Percentiles rank a stretch among this genome's conserved stretches.
These are phyloP conservation scores for Colletotrichum tropicale DNA, from an alignment of 2,329 filamentous ascomycete species.

Conservation along the genomic window DNA sequence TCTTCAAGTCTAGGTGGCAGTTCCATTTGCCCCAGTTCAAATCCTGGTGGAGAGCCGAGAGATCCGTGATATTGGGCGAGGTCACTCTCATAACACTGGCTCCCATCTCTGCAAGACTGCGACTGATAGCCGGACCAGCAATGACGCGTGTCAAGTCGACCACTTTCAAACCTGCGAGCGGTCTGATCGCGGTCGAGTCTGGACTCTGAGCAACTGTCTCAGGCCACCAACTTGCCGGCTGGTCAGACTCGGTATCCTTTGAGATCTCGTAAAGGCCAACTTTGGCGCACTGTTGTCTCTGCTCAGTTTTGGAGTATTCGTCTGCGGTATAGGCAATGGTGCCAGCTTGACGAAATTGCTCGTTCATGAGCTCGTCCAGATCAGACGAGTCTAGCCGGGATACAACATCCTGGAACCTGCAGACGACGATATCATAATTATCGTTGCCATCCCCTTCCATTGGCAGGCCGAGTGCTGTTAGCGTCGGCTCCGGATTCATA, in stretches of 20 bases:
- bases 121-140: constrained; percentile 47
- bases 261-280: constrained; percentile 21
- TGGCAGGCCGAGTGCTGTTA: constrained; percentile 18
- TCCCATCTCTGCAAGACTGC: constrained; percentile 47
- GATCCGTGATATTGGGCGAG: constrained; percentile 39
- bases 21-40: constrained; percentile 57
- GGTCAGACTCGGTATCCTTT: constrained; percentile 16
- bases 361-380: constrained; percentile 23
- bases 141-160: constrained; percentile 53
- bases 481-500: constrained; percentile 19
- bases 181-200: constrained; percentile 36
- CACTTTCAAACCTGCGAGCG: constrained; percentile 51
- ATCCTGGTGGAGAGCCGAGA: constrained; percentile 44
- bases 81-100: constrained; percentile 51
- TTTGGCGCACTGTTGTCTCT: constrained; percentile 25
- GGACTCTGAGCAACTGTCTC: not conserved
- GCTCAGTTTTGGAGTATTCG: constrained; percentile 27
- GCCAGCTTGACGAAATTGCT: constrained; percentile 28
- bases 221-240: constrained; percentile 46
- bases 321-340: constrained; percentile 27
- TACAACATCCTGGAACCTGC: not conserved
- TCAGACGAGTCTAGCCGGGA: constrained; percentile 21
- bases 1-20: constrained; percentile 43
- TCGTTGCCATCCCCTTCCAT: constrained; percentile 20
- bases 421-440: constrained; percentile 20